Base-by-base conservation (phyloP, 2,329 filamentous ascomycete species). In the Penicillium corylophilum region DNA sequence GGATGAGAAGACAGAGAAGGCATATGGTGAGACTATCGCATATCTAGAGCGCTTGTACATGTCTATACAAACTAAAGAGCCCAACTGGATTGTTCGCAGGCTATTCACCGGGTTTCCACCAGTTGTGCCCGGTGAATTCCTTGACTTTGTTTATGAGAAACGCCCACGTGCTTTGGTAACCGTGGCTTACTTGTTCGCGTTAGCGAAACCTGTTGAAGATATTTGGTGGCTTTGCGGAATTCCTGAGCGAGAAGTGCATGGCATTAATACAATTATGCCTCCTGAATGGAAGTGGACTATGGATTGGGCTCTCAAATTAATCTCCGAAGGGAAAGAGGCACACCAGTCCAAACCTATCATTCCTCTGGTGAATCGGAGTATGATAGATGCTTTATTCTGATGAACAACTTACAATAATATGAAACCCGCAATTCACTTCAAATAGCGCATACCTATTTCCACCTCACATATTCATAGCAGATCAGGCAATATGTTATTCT, bases 131-230 rank as follows among this genome's bases (percentile, higher is more conserved):
- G 45, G 57, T n/a, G 46, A 57, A 29, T 70, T 69, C 18, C 58
- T 65, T 18, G 60, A 64, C n/a, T 59, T 70, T 22, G 54, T 70
- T 26, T 49, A 55, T n/a, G 64, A 70, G 40, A 53, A 55, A 20
- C 53, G 63, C 26, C 69, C 67, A 13, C 63, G 68, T 16, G 68
- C 69, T 9, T 51, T 71, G n/a, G 63, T 69, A 2, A 66, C 66
- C 1, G 46, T 72, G 38, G 68, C 66, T 5, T 65, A 70, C 50
- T 64, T 66, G 51, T 72, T 71, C 46, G 65, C 64, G 4, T 33
- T 63, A 28, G 46, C 48, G 28, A 58, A 54, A 10, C 50, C 33
- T 2, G 51, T 44, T 28, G 51, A 62, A 2, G 26, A 60, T 48
- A 43, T 57, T 4, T 65, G 63, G 62, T 64, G 55, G 55, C 52